Evolutionary conservation across 2,329 filamentous ascomycete genomes (phyloP), one percentile per base, ranked within the genome.

Genomic region (Fusarium dimerum): DNA sequence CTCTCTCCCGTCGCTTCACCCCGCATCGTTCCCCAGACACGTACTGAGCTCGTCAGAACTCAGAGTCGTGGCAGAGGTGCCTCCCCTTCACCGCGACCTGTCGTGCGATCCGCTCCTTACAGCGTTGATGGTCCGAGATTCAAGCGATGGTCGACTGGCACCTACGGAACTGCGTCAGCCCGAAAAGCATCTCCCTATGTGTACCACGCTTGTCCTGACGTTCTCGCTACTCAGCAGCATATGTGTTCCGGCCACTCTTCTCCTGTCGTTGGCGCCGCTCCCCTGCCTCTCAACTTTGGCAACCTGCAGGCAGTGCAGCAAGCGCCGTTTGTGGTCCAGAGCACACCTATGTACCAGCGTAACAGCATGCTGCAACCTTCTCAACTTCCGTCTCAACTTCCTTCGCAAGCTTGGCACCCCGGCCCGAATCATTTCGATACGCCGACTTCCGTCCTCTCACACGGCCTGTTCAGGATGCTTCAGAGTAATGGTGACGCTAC

Each of bases 101-200:
- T 79, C 49, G 78, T 87, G 66, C 82, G 88, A 55, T 83, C 87
- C 40, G 86, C 84, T 16, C 88, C 88, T 1, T 91, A 91, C 72
- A 86, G 76, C 46, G 78, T 90, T 46, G 87, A 90, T 43, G 81
- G 78, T 47, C 78, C 77, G 43, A 81, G 86, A 56, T 84, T 79
- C 67, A 90, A 91, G 76, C 79, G 88, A 60, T 92, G 88, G 88
- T 91, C 88, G 17, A 91, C 88, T 4, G 88, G 87, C 13, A 89
- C 86, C 4, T 90, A 87, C 54, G 85, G 80, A 17, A 80, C 84
- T 2, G 70, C 76, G 17, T 76, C 77, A 20, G 82, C 73, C 63
- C 75, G 81, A 50, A 77, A 85, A 32, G 78, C 80, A 26, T 78
- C 84, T 32, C 80, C 86, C 2, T 84, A 85, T 58, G 77, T 86